Evolutionary conservation across 2,329 filamentous ascomycete genomes (phyloP).

Genomic region (Sclerotiophoma versabilis): DNA sequence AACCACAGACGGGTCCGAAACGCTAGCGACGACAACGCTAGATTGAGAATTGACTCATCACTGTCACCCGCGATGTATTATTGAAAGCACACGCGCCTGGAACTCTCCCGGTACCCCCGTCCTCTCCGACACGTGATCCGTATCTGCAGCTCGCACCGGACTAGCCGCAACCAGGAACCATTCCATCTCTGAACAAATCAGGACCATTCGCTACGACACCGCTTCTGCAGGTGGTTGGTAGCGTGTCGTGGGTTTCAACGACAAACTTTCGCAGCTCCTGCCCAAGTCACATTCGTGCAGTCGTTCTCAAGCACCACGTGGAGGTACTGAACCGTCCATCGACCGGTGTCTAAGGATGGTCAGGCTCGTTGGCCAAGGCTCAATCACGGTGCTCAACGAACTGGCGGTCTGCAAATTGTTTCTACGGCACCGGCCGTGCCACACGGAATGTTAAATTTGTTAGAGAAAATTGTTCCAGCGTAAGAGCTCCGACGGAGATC

Average conservation of each 20-base stretch:
- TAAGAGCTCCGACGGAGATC: neutral
- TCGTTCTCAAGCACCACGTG: slow-evolving; percentile 13
- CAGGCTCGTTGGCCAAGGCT: neutral
- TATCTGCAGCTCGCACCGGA: slow-evolving; percentile 21
- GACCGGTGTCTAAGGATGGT: neutral
- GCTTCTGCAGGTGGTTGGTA: slow-evolving; percentile 28
- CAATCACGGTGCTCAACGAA: neutral
- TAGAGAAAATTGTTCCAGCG: neutral
- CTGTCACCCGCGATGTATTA: neutral
- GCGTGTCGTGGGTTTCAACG: slow-evolving; percentile 24
- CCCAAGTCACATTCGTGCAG: neutral
- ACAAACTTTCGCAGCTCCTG: slow-evolving; percentile 16
- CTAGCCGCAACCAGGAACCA: slow-evolving; percentile 31
- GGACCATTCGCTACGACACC: slow-evolving; percentile 27
- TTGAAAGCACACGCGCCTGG: slow-evolving; percentile 8
- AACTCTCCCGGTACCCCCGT: slow-evolving; percentile 14
- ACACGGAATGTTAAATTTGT: neutral
- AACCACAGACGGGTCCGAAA: neutral
- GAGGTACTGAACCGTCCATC: slow-evolving; percentile 5
- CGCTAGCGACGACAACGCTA: neutral
- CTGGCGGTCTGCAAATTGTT: neutral
- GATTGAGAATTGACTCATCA: neutral
- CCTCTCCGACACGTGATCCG: slow-evolving; percentile 23
- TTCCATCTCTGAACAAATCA: slow-evolving; percentile 32
- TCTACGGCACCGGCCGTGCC: neutral